phyloP scores from a whole-genome alignment of 2,329 filamentous ascomycete genomes.

The Alternaria ethzedia region DNA sequence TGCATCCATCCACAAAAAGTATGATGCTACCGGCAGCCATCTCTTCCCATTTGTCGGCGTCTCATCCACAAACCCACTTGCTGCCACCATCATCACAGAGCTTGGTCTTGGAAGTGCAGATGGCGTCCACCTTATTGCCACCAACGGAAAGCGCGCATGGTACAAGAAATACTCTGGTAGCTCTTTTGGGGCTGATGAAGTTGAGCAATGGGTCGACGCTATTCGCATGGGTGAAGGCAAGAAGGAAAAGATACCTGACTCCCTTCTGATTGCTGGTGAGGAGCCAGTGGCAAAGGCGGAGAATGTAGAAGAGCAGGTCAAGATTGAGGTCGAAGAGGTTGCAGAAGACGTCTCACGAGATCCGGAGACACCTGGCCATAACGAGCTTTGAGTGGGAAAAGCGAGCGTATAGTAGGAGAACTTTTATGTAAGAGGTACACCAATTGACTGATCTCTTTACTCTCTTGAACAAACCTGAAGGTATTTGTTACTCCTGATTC shows the following conservation, averaged over 20 bases:
- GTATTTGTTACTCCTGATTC: not conserved
- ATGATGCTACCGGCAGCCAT: conserved; percentile 68
- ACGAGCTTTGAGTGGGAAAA: conserved; percentile 28
- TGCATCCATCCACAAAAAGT: conserved; percentile 77
- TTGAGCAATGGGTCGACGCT: conserved; percentile 90
- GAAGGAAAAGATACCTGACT: conserved; percentile 72
- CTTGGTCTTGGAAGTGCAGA: conserved; percentile 64
- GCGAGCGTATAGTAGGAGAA: not conserved
- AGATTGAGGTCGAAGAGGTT: conserved; percentile 44
- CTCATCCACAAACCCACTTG: conserved; percentile 65
- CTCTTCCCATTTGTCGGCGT: conserved; percentile 86
- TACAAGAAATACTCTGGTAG: conserved; percentile 74
- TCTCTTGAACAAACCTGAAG: not conserved
- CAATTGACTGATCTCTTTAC: not conserved
- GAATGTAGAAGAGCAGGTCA: conserved; percentile 35
- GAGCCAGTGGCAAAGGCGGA: conserved; percentile 25
- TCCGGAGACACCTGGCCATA: conserved; percentile 21
- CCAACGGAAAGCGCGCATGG: conserved; percentile 88
- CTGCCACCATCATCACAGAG: conserved; percentile 61
- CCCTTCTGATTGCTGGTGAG: conserved; percentile 42
- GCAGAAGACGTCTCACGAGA: conserved; percentile 18
- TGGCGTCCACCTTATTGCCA: conserved; percentile 74
- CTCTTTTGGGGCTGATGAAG: conserved; percentile 62
- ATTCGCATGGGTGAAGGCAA: conserved; percentile 86
- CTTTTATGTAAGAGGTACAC: not conserved